Base-by-base conservation (phyloP, 2,329 filamentous ascomycete genomes). In the Metarhizium guizhouense region DNA sequence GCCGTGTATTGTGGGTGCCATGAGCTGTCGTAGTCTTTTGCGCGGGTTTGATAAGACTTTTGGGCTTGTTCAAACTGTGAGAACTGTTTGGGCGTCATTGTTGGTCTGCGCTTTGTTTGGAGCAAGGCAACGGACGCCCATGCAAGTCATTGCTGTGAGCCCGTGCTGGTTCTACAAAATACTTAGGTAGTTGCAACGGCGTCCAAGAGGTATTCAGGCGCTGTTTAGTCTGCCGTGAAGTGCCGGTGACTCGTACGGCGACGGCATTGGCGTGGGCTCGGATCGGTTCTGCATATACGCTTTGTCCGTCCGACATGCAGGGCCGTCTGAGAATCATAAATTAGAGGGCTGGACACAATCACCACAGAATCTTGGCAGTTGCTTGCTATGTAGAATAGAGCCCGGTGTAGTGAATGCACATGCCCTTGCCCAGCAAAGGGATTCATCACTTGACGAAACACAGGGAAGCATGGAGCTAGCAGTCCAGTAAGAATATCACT, bases 1-100 rank as follows among this genome's bases (percentile, higher is more conserved):
- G 54, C 57, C n/a, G 64, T 67, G 53, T 67, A 71, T 3, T 59
- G 61, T 0, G 66, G 65, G 55, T 71, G 67, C 65, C 68, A 70
- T 4, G 67, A 70, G 40, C 67, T 58, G 48, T 71, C 65, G 51
- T 71, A 70, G 10, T 60, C 59, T 20, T 57, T 29, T 30, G 67
- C 68, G n/a, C 68, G 67, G 4, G 58, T 54, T 16, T 60, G 60
- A 53, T 71, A 70, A 63, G 68, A 69, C 52, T 64, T 65, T 58
- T 64, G 59, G 4, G 67, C 63, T 45, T 20, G 42, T 20, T 20
- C 42, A 45, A 45, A 45, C 6, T 20, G n/a, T 18, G 42, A 20
- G 16, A 6, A 25, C 3, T 45, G n/a, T 20, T 20, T 16, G n/a
- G 42, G 16, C 16, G 42, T 20, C 42, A 45, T 20, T 45, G 42